A percentile compares a stretch with the other conserved stretches of the same genome.
phyloP scores from a whole-genome alignment of 2,329 filamentous ascomycete species.

The Didymella segeticola region DNA sequence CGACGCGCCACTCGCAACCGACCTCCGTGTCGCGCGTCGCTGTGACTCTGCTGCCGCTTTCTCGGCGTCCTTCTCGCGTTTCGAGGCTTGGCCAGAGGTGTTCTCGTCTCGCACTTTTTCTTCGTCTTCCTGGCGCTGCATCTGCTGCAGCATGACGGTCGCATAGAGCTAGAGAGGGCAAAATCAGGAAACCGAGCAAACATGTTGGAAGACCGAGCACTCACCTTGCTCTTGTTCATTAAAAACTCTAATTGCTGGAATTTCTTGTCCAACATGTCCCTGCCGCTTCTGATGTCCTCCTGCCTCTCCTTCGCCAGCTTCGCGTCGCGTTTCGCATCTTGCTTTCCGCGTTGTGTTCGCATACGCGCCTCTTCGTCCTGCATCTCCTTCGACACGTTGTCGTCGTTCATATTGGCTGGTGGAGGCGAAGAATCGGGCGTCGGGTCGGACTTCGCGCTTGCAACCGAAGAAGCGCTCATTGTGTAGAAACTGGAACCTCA shows the following conservation, averaged over 20 bases:
- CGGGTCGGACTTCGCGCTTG: constrained; percentile 32
- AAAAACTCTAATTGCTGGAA: constrained; percentile 61
- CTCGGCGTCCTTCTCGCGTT: constrained; percentile 57
- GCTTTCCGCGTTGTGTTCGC: constrained; percentile 50
- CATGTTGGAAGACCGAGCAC: background rate
- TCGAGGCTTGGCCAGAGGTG: constrained; percentile 53
- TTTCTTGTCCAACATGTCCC: constrained; percentile 56
- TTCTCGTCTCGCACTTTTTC: constrained; percentile 55
- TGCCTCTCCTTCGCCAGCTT: constrained; percentile 54
- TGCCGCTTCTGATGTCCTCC: constrained; percentile 55
- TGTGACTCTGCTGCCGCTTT: constrained; percentile 55
- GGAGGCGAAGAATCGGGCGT: constrained; percentile 47
- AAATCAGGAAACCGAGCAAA: constrained; percentile 12
- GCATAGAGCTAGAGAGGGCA: constrained; percentile 50
- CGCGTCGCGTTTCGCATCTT: constrained; percentile 54
- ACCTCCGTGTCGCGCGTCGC: constrained; percentile 54
- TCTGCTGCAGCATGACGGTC: constrained; percentile 60
- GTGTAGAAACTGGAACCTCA: background rate
- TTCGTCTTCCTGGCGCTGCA: constrained; percentile 59
- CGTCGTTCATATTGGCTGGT: constrained; percentile 36
- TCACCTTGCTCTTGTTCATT: constrained; percentile 59
- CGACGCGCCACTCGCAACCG: constrained; percentile 26
- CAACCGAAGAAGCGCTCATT: constrained; percentile 36
- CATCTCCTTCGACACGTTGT: constrained; percentile 50
- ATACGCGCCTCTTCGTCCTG: constrained; percentile 56